These are phyloP conservation scores for Claviceps sp. DNA, from an alignment of 2,329 filamentous ascomycete species.

Conservation along the genomic window DNA sequence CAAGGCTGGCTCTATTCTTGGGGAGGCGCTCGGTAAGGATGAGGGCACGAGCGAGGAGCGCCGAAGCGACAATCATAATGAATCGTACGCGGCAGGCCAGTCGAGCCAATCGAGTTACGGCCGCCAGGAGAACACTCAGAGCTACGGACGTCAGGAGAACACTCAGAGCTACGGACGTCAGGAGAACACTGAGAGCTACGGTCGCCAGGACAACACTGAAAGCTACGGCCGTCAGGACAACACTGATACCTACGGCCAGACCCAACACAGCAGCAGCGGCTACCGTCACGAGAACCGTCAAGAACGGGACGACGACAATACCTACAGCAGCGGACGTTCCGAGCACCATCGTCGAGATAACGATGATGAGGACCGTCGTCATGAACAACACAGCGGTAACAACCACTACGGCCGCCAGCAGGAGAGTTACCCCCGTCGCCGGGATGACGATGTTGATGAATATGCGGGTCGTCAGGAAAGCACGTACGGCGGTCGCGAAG, in stretches of 20 bases:
- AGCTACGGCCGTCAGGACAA: slow-evolving; percentile 30
- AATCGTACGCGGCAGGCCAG: slow-evolving; percentile 47
- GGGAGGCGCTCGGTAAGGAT: slow-evolving; percentile 42
- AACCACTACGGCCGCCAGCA: slow-evolving; percentile 9
- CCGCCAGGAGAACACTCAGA: too few relatives aligned
- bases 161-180: slow-evolving; percentile 46
- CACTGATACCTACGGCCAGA: slow-evolving; percentile 43
- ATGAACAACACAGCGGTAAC: slow-evolving; percentile 10
- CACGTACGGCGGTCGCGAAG: slow-evolving; percentile 37
- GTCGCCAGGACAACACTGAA: too few relatives aligned
- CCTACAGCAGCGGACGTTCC: slow-evolving; percentile 9
- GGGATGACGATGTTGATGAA: slow-evolving; percentile 13
- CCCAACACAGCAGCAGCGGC: slow-evolving; percentile 25
- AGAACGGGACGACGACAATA: slow-evolving; percentile 16
- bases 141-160: slow-evolving; percentile 30
- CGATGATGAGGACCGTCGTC: slow-evolving; percentile 10
- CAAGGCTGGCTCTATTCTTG: slow-evolving; percentile 53
- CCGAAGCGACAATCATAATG: slow-evolving; percentile 41
- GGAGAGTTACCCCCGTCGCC: slow-evolving; percentile 10
- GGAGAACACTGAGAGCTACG: slow-evolving; percentile 21
- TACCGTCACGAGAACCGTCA: slow-evolving; percentile 9
- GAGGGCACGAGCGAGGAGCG: slow-evolving; percentile 37
- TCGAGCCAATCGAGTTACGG: slow-evolving; percentile 48
- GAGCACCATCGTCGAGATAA: slow-evolving; percentile 5
- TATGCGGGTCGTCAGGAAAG: slow-evolving; percentile 34